Conservation (phyloP, 23 red algal species). For the Pyropia yezoensis region DNA sequence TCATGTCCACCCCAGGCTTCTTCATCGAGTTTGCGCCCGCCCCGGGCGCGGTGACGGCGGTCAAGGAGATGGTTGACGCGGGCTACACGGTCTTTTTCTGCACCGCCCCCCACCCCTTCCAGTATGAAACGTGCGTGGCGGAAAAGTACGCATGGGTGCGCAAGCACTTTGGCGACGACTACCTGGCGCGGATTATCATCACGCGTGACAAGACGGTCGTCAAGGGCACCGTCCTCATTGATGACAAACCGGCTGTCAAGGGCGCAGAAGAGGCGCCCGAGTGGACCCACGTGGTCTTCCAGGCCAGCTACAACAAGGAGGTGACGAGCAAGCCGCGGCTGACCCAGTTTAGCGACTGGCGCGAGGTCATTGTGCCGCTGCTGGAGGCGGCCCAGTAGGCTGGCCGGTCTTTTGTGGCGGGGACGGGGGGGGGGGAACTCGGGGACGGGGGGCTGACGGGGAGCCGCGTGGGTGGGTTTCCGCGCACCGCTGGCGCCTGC, state of each 20-base stretch:
- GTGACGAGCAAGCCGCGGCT: slow-evolving; percentile 36
- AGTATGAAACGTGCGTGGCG: slow-evolving; percentile 85
- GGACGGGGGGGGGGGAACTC: no score
- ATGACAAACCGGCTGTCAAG: slow-evolving; percentile 79
- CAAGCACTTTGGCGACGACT: slow-evolving; percentile 78
- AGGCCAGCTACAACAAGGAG: slow-evolving; percentile 65
- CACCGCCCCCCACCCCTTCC: slow-evolving; percentile 81
- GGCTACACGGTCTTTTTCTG: slow-evolving; percentile 76
- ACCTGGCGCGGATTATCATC: slow-evolving; percentile 61
- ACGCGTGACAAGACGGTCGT: slow-evolving; percentile 89
- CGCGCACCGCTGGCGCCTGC: no score
- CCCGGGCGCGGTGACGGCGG: slow-evolving; percentile 50
- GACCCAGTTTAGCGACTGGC: slow-evolving; percentile 65
- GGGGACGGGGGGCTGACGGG: no score
- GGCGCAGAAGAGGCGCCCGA: slow-evolving; percentile 62
- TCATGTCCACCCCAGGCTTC: slow-evolving; percentile 69
- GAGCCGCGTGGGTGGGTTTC: no score
- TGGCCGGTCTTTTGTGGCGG: background rate
- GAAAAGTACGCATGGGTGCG: slow-evolving; percentile 91
- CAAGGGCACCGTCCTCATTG: slow-evolving; percentile 69
- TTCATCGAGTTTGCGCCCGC: slow-evolving; percentile 60
- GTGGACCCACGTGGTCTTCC: slow-evolving; percentile 81
- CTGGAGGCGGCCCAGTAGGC: background rate
- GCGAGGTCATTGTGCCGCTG: slow-evolving; percentile 8
- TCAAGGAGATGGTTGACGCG: slow-evolving; percentile 57